These are phyloP conservation scores for Leishmania aethiopica DNA, from an alignment of 208 protist genomes.

Conservation along the genomic window DNA sequence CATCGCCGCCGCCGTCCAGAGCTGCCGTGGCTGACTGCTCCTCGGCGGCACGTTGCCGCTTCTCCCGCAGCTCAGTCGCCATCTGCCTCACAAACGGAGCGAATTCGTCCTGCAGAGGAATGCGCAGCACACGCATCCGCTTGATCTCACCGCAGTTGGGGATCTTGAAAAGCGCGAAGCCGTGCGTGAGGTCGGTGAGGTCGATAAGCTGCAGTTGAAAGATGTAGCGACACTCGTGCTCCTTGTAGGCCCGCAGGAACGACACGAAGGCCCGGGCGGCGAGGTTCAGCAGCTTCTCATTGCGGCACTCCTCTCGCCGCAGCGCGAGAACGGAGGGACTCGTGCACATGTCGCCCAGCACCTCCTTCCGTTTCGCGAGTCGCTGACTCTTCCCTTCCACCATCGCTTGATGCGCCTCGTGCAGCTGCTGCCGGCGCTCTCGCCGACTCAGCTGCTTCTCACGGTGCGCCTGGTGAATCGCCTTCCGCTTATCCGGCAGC, in stretches of 20 bases:
- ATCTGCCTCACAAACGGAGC: conserved; percentile 56
- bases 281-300: conserved; percentile 81
- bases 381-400: conserved; percentile 37
- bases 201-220: conserved; percentile 94
- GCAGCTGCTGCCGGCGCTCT: conserved; percentile 71
- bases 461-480: conserved; percentile 69
- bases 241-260: conserved; percentile 94
- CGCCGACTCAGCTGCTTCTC: conserved; percentile 72
- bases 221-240: conserved; percentile 94
- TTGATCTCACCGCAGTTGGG: conserved; percentile 92
- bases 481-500: conserved; percentile 64
- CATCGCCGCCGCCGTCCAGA: conserved; percentile 21
- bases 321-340: conserved; percentile 68
- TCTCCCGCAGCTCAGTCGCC: conserved; percentile 43
- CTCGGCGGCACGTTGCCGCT: conserved; percentile 59
- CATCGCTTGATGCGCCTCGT: conserved; percentile 53
- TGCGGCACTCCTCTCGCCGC: conserved; percentile 49
- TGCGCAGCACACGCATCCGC: conserved; percentile 75
- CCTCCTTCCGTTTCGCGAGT: conserved; percentile 51
- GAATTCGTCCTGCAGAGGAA: conserved; percentile 89
- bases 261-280: conserved; percentile 89
- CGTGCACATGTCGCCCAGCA: conserved; percentile 83
- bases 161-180: conserved; percentile 91
- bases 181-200: conserved; percentile 93
- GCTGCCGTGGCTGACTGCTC: conserved; percentile 37